Conservation (phyloP, 1,284 basidiomycete species). For the Cerioporus squamosus region DNA sequence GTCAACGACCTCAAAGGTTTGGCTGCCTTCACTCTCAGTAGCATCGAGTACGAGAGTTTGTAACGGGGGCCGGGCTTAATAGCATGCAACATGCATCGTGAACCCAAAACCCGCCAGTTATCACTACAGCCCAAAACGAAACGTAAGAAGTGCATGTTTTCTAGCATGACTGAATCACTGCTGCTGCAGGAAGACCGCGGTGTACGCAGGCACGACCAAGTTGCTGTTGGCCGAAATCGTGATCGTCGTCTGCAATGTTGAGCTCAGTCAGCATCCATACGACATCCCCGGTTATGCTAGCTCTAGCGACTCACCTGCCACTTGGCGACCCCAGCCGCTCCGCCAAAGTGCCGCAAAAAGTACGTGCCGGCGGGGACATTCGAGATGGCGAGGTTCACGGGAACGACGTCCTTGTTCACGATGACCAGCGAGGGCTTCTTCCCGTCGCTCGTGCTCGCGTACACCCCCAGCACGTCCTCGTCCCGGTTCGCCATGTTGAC, state of each 20-base stretch:
- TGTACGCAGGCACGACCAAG: constrained; percentile 51
- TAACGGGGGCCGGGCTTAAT: too few species aligned
- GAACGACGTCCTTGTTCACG: constrained; percentile 50
- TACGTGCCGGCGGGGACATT: constrained; percentile 49
- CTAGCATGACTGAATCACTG: neutral
- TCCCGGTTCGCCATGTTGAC: constrained; percentile 45
- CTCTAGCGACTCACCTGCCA: constrained; percentile 47
- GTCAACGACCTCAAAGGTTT: constrained; percentile 52
- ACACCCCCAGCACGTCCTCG: constrained; percentile 46
- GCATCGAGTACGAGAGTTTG: constrained; percentile 47
- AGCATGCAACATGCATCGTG: too few species aligned
- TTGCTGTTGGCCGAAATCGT: constrained; percentile 40
- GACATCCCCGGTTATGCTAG: neutral
- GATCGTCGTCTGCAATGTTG: constrained; percentile 43
- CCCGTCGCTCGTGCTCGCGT: constrained; percentile 43
- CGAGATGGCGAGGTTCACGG: constrained; percentile 44
- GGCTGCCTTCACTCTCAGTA: constrained; percentile 51
- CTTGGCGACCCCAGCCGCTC: constrained; percentile 51
- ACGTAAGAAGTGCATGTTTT: neutral
- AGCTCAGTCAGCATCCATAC: neutral
- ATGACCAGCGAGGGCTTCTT: constrained; percentile 48
- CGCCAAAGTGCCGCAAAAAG: constrained; percentile 56
- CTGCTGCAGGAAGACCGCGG: constrained; percentile 47
- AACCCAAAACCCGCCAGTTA: too few species aligned
- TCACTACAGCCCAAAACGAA: too few species aligned